Evolutionary conservation across 2,329 filamentous ascomycete species (phyloP), one percentile per base, ranked within the genome.

Genomic region (Colletotrichum scovillei): DNA sequence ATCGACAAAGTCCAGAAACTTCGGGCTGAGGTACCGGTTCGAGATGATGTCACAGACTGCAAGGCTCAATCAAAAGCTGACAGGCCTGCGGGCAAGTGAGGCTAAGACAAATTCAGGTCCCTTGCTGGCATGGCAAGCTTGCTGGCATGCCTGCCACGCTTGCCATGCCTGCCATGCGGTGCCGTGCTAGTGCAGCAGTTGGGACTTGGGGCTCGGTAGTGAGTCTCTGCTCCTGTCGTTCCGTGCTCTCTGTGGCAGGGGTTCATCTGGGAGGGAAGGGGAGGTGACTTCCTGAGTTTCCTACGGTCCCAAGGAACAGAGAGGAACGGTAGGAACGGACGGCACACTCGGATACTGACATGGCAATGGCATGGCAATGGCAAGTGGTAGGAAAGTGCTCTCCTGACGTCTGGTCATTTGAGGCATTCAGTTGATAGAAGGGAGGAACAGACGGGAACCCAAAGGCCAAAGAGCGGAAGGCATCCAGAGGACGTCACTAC

Each of bases 41-140:
- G 35, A 26, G 56, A 65, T 73, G 70, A 73, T 69, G 66, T 73
- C 70, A 73, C 70, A 42, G 22, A 60, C 32, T 32, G 14, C 22
- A 22, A 22, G 32, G 32, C 32, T 35, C 32, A 35, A 35, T 35
- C 32, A 35, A 35, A 35, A 35, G 8, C 12, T 52, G 46, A 53
- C 46, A 67, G 38, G 64, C 64, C 35, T 52, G 55, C 56, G 11
- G 7, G 42, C 42, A 56, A 30, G 38, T 55, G 52, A 38, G 64
- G 52, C 69, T 56, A 60, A 69, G 70, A 73, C 70, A 69, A 32
- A 64, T 64, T 16, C 3, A 65, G 66, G 35, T 32, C 70, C 66
- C 70, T 69, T 73, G 70, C 66, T 60, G 62, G 26, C 24, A 26
- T 62, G 28, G 22, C 22, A 22, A 22, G 22, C 70, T 69, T 73